Base-by-base conservation (phyloP, 108 stramenopile species). In the Skeletonema tropicum region DNA sequence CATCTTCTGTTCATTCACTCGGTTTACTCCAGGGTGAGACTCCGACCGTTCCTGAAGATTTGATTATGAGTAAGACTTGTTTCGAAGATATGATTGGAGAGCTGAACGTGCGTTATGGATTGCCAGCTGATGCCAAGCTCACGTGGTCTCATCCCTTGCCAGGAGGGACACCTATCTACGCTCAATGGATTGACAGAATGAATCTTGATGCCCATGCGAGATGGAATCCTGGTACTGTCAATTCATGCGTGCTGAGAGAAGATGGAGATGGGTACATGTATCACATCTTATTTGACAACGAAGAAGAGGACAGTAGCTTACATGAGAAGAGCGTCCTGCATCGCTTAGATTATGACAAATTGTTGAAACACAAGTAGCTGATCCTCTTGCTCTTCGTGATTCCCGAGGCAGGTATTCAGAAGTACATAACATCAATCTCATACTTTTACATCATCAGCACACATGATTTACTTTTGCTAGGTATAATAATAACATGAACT, bases 281-380 rank as follows among this genome's bases (percentile, higher is more conserved):
- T 55, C 75, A 76, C 21, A 68, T 76, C 7, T 31, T 76, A 26
- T 76, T 76, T 33, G 76, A 77, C 63, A 66, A 77, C 60, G 76
- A 69, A 11, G 57, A 62, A 21, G 76, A 77, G 55, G 57, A 32
- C 10, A 13, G 12, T 14, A 14, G 41, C 46, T 64, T 77, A 9
- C 5, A 29, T 9, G 36, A n/a, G 8, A 31, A 65, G 12, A 49
- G 25, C 64, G 64, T 78, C 31, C 17, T 78, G 2, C 64, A 71
- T 48, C 70, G 77, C 12, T 49, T 31, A 21, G 76, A 78, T 21
- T 78, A 78, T 59, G 64, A 78, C 26, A 70, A 78, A 45, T 45
- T 45, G 15, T 15, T n/a, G 3, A n/a, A 45, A n/a, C 42, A n/a
- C 15, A 45, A 45, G 3, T 45, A 45, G 42, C 15, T 45, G 15